Evolutionary conservation across 1,139 yeast species (phyloP).

Genomic region (Candida glucosophila): DNA sequence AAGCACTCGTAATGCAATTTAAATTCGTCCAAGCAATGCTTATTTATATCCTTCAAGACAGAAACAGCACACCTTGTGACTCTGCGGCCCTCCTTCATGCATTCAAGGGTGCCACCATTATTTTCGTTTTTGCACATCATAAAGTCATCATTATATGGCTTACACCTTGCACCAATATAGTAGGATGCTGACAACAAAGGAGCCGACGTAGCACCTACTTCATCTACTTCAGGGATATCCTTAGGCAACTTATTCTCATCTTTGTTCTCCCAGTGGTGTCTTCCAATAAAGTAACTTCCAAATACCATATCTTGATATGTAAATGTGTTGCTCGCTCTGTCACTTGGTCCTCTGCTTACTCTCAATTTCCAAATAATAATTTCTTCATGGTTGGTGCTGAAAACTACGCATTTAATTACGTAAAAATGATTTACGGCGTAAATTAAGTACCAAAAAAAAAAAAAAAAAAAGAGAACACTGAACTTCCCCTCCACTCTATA

Average conservation of each 20-base stretch:
- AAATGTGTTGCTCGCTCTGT: background rate
- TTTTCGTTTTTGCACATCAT: constrained; percentile 75
- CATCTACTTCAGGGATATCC: constrained; percentile 71
- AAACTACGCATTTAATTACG: constrained; percentile 17
- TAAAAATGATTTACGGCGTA: no score
- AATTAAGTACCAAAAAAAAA: background rate
- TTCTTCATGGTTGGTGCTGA: constrained; percentile 32
- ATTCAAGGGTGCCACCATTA: constrained; percentile 66
- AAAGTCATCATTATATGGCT: constrained; percentile 77
- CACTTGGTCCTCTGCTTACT: no score
- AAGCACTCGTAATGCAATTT: constrained; percentile 77
- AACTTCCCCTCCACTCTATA: no score
- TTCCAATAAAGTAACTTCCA: constrained; percentile 29
- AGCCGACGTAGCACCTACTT: constrained; percentile 87
- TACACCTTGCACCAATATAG: constrained; percentile 76
- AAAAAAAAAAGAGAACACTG: background rate
- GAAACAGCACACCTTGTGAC: constrained; percentile 84
- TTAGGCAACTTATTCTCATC: constrained; percentile 56
- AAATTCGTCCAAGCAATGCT: constrained; percentile 71
- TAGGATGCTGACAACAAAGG: constrained; percentile 74
- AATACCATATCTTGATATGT: constrained; percentile 19
- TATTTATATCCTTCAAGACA: constrained; percentile 68
- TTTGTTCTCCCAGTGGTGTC: constrained; percentile 38
- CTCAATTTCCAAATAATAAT: no score
- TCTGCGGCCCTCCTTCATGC: constrained; percentile 80